Evolutionary conservation across 305 asterid genomes (phyloP).

Genomic region (Fraxinus greggii): DNA sequence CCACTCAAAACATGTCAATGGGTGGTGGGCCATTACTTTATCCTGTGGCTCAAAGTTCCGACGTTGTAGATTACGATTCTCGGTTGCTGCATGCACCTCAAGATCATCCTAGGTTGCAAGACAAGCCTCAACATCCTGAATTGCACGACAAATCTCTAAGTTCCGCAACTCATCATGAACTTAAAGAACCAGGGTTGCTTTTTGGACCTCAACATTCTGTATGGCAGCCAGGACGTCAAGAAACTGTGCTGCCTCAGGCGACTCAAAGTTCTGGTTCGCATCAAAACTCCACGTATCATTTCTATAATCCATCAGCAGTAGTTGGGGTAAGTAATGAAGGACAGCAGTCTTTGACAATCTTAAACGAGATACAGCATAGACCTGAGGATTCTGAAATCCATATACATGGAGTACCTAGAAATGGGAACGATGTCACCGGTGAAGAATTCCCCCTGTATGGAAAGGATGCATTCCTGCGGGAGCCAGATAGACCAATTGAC

Average conservation of each 20-base stretch:
- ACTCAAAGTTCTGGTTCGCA: constrained; percentile 36
- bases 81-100: constrained; percentile 31
- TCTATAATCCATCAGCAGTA: constrained; percentile 31
- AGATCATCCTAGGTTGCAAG: constrained; percentile 32
- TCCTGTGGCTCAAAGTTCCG: constrained; percentile 29
- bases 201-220: constrained; percentile 31
- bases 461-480: constrained; percentile 42
- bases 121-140: constrained; percentile 25
- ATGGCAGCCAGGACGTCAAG: constrained; percentile 28
- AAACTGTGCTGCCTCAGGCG: constrained; percentile 18
- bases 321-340: constrained; percentile 32
- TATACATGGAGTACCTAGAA: constrained; percentile 28
- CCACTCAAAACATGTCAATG: constrained; percentile 12
- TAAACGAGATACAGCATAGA: constrained; percentile 34
- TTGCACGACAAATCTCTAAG: constrained; percentile 17
- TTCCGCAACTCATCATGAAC: constrained; percentile 25
- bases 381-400: constrained; percentile 34
- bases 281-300: constrained; percentile 29
- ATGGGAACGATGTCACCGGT: constrained; percentile 31
- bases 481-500: constrained; percentile 40
- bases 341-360: constrained; percentile 30
- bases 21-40: constrained; percentile 29
- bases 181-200: constrained; percentile 29
- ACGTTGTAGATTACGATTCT: constrained; percentile 33
- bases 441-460: constrained; percentile 34